Base-by-base conservation (phyloP, 2,329 filamentous ascomycete genomes). In the Microcyclospora tardicrescens region DNA sequence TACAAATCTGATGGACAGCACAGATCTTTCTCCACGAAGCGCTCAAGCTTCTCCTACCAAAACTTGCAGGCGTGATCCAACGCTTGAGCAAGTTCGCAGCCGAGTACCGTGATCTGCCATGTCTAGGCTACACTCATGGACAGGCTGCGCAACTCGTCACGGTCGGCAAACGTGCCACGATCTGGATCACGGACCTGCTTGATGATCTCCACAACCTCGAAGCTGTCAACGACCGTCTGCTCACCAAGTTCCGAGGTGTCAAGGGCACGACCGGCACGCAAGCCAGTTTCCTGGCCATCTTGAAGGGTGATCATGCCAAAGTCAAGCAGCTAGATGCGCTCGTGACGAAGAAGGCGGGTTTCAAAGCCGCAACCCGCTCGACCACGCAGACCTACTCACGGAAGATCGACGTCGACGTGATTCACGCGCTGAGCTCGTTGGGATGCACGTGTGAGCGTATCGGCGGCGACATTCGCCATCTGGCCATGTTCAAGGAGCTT, bases 401-500 rank as follows among this genome's bases (percentile, higher is more conserved):
- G 45, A 91, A 91, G 64, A 79, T 94, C 39, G 86, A 95, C 57
- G 68, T 83, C 31, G 70, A 79, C 40, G 69, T 94, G n/a, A 73
- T 79, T 51, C 87, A 91, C 55, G 84, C 82, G n/a, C 67, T 94
- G 28, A 71, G 73, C 27, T 83, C 77, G 1, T 77, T 94, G 37
- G 86, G 83, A 16, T 72, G 84, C n/a, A 84, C 84, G 0, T 82
- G 77, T 36, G 73, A 84, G 55, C 75, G 79, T 43, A 87, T 93
- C 43, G 73, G 75, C 35, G 71, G 72, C 34, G 82, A 89, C 52
- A 81, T 91, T 48, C 71, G 82, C 35, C 79, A 84, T 55, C 66
- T 89, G 35, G 79, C 80, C 5, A 68, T 72, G 53, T 72, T 77
- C 63, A 93, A 94, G 68, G 84, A 93, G 61, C 67, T 91, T 42